Evolutionary conservation across 768 basidiomycete genomes (phyloP).

Genomic region (Porphyrellus cyaneotinctus): DNA sequence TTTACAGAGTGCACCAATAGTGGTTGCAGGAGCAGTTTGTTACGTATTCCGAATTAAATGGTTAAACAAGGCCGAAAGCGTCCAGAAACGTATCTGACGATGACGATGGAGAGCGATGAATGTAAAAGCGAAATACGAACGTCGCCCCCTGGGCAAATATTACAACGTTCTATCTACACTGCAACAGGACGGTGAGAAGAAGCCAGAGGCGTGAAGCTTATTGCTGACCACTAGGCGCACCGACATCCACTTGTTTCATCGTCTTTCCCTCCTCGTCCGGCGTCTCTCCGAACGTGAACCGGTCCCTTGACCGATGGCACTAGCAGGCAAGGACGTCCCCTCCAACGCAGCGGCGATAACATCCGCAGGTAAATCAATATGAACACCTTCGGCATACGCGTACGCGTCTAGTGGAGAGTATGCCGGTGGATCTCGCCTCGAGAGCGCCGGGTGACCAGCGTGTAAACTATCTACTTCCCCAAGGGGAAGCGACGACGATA

Average conservation of each 20-base stretch:
- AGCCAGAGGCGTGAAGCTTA: neutral
- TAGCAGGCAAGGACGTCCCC: constrained; percentile 59
- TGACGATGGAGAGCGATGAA: constrained; percentile 15
- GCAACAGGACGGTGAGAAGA: constrained; percentile 4
- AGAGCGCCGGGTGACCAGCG: constrained; percentile 31
- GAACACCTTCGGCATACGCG: constrained; percentile 83
- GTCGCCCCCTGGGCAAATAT: constrained; percentile 12
- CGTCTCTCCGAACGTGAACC: constrained; percentile 53
- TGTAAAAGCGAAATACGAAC: constrained; percentile 23
- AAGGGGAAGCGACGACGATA: constrained; percentile 17
- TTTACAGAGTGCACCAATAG: constrained; percentile 17
- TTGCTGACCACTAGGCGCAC: constrained; percentile 16
- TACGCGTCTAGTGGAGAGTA: constrained; percentile 89
- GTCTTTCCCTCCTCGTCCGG: constrained; percentile 50
- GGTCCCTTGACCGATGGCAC: constrained; percentile 48
- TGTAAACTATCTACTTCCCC: constrained; percentile 27
- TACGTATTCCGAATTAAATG: constrained; percentile 27
- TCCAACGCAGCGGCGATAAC: constrained; percentile 88
- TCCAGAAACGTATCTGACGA: constrained; percentile 24
- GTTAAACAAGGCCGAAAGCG: constrained; percentile 12
- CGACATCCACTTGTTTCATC: constrained; percentile 15
- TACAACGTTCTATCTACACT: constrained; percentile 23
- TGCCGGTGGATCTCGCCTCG: constrained; percentile 71
- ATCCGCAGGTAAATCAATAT: constrained; percentile 89
- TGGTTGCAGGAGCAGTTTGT: constrained; percentile 13